These are phyloP conservation scores for Nyssa sinensis DNA, from an alignment of 148 eudicot species.

Conservation along the genomic window DNA sequence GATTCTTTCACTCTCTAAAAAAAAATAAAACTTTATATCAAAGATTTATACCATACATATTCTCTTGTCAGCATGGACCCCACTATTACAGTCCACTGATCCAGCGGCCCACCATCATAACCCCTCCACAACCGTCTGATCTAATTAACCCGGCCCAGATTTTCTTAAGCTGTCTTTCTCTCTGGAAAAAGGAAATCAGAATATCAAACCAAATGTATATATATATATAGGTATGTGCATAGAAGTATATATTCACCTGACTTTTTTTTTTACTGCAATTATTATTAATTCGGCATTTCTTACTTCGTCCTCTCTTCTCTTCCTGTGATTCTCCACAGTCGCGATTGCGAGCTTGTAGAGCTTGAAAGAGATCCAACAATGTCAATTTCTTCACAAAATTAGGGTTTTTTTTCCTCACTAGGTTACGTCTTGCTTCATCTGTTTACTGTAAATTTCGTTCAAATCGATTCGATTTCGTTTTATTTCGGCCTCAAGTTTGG, in stretches of 20 bases:
- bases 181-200: too few species aligned
- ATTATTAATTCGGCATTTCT: slow-evolving; percentile 12
- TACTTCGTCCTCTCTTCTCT: too few species aligned
- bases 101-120: not conserved
- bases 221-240: too few species aligned
- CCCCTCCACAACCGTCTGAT: slow-evolving; percentile 2
- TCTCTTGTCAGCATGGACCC: too few species aligned
- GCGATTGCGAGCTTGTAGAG: slow-evolving; percentile 9
- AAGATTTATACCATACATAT: too few species aligned
- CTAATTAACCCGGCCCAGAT: not conserved
- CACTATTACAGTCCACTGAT: not conserved
- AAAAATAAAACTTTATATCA: too few species aligned
- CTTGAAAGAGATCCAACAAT: slow-evolving; percentile 35
- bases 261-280: too few species aligned
- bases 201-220: too few species aligned
- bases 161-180: too few species aligned
- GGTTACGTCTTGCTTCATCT: not conserved
- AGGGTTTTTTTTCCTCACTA: not conserved
- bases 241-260: too few species aligned
- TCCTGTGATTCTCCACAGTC: slow-evolving; percentile 1
- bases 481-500: not conserved
- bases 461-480: not conserved
- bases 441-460: not conserved
- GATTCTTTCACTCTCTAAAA: too few species aligned
- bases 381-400: slow-evolving; percentile 13